A percentile compares a stretch with the other conserved stretches of the same genome.
These are phyloP conservation scores for Aspergillus biplanus DNA, from an alignment of 495 filamentous ascomycete genomes.

Conservation along the genomic window DNA sequence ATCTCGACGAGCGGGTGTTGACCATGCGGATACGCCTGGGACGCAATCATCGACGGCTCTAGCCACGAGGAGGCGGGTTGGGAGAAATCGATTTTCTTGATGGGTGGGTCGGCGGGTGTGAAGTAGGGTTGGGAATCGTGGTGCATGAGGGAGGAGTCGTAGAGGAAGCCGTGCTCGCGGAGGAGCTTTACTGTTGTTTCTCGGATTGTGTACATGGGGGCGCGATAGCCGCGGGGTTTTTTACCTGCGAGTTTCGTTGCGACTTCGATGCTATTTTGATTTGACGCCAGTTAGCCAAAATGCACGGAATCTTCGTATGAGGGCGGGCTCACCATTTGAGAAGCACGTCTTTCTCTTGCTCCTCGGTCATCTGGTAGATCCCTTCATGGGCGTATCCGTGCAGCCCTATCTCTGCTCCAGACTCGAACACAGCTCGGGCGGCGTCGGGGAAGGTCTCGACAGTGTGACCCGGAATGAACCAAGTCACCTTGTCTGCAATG, in stretches of 20 bases:
- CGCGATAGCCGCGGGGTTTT: constrained; percentile 68
- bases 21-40: constrained; percentile 46
- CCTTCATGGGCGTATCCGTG: constrained; percentile 81
- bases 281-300: too few species aligned
- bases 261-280: constrained; percentile 72
- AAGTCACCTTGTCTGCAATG: constrained; percentile 68
- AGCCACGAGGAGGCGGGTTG: constrained; percentile 68
- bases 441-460: constrained; percentile 80
- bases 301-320: too few species aligned
- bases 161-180: constrained; percentile 69
- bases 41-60: constrained; percentile 44
- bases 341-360: constrained; percentile 76
- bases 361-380: constrained; percentile 71
- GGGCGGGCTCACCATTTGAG: not conserved
- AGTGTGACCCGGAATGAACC: constrained; percentile 82
- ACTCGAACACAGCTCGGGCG: constrained; percentile 70
- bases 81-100: constrained; percentile 63
- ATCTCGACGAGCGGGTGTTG: constrained; percentile 65
- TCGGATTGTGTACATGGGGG: constrained; percentile 51
- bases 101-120: constrained; percentile 59
- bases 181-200: constrained; percentile 67
- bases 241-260: constrained; percentile 76
- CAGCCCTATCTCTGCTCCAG: constrained; percentile 77
- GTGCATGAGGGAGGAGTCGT: constrained; percentile 69
- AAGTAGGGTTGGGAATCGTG: constrained; percentile 69